These are phyloP conservation scores for Cercophora newfieldiana DNA, from an alignment of 495 filamentous ascomycete species.

Conservation along the genomic window DNA sequence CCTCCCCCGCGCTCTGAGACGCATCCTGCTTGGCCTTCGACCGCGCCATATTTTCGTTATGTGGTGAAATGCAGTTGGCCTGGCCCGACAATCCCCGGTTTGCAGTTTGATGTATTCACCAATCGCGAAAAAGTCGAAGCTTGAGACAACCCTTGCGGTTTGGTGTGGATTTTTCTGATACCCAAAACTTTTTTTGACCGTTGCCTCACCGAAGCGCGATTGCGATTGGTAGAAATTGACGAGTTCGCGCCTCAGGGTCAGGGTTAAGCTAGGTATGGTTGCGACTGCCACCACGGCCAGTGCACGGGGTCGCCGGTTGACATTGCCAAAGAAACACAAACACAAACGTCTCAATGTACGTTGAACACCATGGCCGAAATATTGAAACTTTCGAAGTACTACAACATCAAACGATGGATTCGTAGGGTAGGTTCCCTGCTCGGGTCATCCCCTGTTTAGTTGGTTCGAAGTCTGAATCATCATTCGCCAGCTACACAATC, in stretches of 20 bases:
- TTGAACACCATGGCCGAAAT: neutral
- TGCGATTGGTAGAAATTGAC: slow-evolving; percentile 10
- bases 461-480: neutral
- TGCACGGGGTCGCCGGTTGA: neutral
- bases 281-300: neutral
- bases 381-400: neutral
- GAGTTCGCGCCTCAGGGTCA: neutral
- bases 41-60: slow-evolving; percentile 28
- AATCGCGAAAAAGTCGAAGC: neutral
- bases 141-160: neutral
- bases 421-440: neutral
- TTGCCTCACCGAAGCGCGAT: neutral
- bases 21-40: slow-evolving; percentile 28
- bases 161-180: neutral
- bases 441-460: neutral
- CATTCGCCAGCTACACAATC: neutral
- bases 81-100: neutral
- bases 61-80: neutral
- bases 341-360: neutral
- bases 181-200: slow-evolving; percentile 7
- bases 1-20: slow-evolving; percentile 19
- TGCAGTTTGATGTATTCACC: neutral
- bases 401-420: neutral
- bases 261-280: neutral
- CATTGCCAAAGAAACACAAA: neutral